A percentile compares a stretch with the other conserved stretches of the same genome.
phyloP scores from a whole-genome alignment of 352 stramenopile species.

The Phytopythium chamaehyphon region DNA sequence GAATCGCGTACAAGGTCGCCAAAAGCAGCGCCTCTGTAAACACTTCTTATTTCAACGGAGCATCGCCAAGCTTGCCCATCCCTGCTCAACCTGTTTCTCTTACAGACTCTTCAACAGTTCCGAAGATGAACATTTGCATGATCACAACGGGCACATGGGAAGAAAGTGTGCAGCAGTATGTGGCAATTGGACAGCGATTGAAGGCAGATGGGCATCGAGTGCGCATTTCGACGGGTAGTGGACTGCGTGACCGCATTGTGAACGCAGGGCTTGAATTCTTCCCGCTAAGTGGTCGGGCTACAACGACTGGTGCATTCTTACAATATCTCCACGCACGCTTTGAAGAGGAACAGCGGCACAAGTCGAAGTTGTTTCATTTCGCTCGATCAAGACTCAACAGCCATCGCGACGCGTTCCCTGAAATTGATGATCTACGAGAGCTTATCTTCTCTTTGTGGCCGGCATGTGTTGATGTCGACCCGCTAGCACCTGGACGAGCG shows the following conservation, averaged over 20 bases:
- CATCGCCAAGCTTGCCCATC: too few relatives aligned
- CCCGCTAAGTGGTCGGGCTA: conserved; percentile 33
- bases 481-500: conserved; percentile 19
- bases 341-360: conserved; percentile 27
- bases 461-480: conserved; percentile 37
- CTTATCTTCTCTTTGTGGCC: conserved; percentile 36
- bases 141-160: conserved; percentile 41
- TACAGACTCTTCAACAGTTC: neutral
- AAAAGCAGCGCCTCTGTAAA: conserved; percentile 8
- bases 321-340: conserved; percentile 36
- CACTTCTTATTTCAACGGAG: too few relatives aligned
- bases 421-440: conserved; percentile 46
- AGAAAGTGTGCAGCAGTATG: conserved; percentile 52
- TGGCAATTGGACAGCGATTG: conserved; percentile 58
- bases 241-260: conserved; percentile 52
- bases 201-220: conserved; percentile 72
- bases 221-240: conserved; percentile 68
- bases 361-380: conserved; percentile 27
- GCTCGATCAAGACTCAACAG: conserved; percentile 26
- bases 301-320: conserved; percentile 54
- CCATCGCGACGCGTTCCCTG: conserved; percentile 31
- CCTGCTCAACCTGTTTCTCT: too few relatives aligned
- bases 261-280: conserved; percentile 46
- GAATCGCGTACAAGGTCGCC: conserved; percentile 9
- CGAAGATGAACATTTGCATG: conserved; percentile 42